Conservation (phyloP, 306 rosid genomes). For the Gastrolobium bilobum region DNA sequence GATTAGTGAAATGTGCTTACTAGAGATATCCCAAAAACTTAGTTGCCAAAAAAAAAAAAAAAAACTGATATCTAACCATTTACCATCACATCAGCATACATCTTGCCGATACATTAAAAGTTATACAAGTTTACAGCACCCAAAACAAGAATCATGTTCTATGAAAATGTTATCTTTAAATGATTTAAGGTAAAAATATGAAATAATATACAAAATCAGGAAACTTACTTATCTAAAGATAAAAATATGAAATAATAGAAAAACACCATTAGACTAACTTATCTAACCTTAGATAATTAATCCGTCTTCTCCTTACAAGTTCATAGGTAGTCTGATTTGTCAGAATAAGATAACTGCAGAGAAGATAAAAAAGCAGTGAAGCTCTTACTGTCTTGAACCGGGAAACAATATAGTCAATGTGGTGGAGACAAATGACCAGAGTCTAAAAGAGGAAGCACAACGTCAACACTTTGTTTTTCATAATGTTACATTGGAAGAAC, state of each 20-base stretch:
- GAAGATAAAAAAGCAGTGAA: slow-evolving; percentile 43
- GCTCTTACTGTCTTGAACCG: slow-evolving; percentile 6
- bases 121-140: background rate
- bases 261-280: slow-evolving; percentile 33
- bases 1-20: slow-evolving; percentile 30
- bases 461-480: background rate
- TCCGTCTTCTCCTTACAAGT: slow-evolving; percentile 95
- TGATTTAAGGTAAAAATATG: slow-evolving; percentile 15
- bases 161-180: slow-evolving; percentile 42
- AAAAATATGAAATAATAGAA: slow-evolving; percentile 19
- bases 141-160: slow-evolving; percentile 22
- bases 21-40: slow-evolving; percentile 31
- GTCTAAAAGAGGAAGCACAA: slow-evolving; percentile 30
- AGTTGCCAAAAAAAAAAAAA: background rate
- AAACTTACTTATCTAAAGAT: slow-evolving; percentile 41
- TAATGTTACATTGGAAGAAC: slow-evolving; percentile 30
- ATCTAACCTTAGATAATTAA: slow-evolving; percentile 86
- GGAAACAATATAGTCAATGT: slow-evolving; percentile 32
- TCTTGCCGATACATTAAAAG: slow-evolving; percentile 32
- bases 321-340: slow-evolving; percentile 96
- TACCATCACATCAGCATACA: slow-evolving; percentile 21
- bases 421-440: slow-evolving; percentile 35
- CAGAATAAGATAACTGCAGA: slow-evolving; percentile 85
- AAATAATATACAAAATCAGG: slow-evolving; percentile 19
- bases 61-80: slow-evolving; percentile 2